phyloP scores from a whole-genome alignment of 2,329 filamentous ascomycete species.

The Fusarium tjaetaba region DNA sequence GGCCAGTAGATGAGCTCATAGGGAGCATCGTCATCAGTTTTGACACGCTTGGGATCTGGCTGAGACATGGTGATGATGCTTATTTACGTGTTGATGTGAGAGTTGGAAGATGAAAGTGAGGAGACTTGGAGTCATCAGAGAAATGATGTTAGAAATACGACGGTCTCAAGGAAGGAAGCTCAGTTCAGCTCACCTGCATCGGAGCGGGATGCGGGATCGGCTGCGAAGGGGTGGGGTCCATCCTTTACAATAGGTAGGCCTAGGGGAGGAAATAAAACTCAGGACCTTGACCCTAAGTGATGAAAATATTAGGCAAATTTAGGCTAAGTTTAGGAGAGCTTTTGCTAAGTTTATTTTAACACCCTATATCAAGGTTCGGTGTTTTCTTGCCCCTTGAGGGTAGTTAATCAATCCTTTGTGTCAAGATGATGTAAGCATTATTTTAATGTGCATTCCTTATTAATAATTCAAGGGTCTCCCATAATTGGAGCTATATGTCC shows the following conservation, averaged over 20 bases:
- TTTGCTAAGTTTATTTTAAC: too few relatives aligned
- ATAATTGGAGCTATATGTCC: background rate
- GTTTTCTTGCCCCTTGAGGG: too few relatives aligned
- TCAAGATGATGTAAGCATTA: background rate
- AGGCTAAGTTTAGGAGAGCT: too few relatives aligned
- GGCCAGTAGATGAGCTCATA: conserved; percentile 80
- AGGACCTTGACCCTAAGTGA: too few relatives aligned
- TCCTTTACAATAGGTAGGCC: background rate
- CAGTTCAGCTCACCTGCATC: conserved; percentile 1
- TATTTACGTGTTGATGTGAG: background rate
- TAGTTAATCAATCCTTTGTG: background rate
- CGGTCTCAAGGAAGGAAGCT: background rate
- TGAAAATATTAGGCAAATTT: too few relatives aligned
- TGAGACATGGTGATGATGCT: conserved; percentile 29
- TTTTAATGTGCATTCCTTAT: background rate
- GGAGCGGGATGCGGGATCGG: background rate
- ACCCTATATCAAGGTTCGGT: too few relatives aligned
- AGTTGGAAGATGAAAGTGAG: background rate
- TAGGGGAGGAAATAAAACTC: too few relatives aligned
- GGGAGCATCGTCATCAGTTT: conserved; percentile 54
- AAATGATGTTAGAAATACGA: background rate
- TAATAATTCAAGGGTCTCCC: background rate
- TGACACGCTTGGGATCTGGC: conserved; percentile 44
- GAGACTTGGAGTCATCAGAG: background rate
- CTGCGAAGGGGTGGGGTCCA: conserved; percentile 17